These are phyloP conservation scores for Musa itinerans DNA, from an alignment of 176 grass and related monocot genomes.

Conservation along the genomic window DNA sequence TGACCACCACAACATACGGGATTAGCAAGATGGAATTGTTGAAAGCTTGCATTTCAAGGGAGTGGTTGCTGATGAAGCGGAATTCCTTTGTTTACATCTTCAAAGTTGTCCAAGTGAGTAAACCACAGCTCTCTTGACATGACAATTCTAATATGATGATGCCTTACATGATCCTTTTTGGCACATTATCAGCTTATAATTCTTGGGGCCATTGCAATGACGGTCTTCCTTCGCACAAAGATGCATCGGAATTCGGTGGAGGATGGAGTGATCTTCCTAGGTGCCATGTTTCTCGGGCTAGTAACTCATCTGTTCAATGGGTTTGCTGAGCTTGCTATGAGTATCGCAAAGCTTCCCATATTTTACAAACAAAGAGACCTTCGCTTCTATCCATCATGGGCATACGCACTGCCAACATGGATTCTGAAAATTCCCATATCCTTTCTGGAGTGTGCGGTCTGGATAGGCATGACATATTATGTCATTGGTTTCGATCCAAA, in stretches of 20 bases:
- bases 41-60: conserved; percentile 26
- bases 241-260: conserved; percentile 18
- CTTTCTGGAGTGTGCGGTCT: conserved; percentile 6
- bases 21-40: conserved; percentile 31
- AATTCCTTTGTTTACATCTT: conserved; percentile 35
- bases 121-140: no score
- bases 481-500: conserved; percentile 33
- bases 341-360: background rate
- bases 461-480: conserved; percentile 27
- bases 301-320: conserved; percentile 28
- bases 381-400: conserved; percentile 14
- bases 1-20: conserved; percentile 28
- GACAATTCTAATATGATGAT: background rate
- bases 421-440: conserved; percentile 14
- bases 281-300: conserved; percentile 18
- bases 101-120: conserved; percentile 24
- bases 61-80: conserved; percentile 35
- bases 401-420: conserved; percentile 4
- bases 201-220: conserved; percentile 24
- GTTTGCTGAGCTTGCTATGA: conserved; percentile 12
- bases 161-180: background rate
- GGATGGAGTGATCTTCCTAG: conserved; percentile 28
- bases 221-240: conserved; percentile 32
- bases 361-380: conserved; percentile 22
- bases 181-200: conserved; percentile 27